These are phyloP conservation scores for Akanthomyces uredinophilus DNA, from an alignment of 2,329 filamentous ascomycete species.

Conservation along the genomic window DNA sequence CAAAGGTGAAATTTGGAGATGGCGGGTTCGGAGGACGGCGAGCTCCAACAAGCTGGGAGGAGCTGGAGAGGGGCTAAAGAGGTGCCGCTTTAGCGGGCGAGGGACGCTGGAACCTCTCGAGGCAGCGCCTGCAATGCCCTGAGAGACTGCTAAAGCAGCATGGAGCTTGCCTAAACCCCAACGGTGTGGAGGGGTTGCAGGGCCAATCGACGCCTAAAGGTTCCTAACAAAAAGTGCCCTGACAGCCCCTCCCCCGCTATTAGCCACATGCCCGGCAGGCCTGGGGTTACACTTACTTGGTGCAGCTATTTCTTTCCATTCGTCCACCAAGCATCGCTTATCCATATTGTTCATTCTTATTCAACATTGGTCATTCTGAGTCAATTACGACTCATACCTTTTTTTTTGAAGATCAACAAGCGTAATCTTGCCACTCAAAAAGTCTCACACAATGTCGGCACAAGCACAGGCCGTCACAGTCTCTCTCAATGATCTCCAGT, in stretches of 20 bases:
- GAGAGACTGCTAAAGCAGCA: background rate
- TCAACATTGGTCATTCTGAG: background rate
- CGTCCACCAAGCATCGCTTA: background rate
- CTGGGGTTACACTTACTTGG: background rate
- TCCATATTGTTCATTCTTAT: background rate
- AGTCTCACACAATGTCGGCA: slow-evolving; percentile 34
- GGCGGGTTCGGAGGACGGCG: slow-evolving; percentile 26
- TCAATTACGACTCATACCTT: background rate
- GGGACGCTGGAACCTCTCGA: too few relatives aligned
- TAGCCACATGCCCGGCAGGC: background rate
- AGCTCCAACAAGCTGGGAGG: slow-evolving; percentile 23
- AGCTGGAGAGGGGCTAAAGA: background rate
- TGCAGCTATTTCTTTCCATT: background rate
- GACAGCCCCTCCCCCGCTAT: slow-evolving; percentile 13
- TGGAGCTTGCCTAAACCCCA: background rate
- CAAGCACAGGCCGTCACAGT: slow-evolving; percentile 55
- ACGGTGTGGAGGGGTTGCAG: background rate
- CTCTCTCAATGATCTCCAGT: slow-evolving; percentile 55
- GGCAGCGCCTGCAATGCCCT: background rate
- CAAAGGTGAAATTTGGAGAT: background rate
- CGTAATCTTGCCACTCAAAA: background rate
- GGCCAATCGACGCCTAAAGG: background rate
- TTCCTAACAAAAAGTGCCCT: background rate
- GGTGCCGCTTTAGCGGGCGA: background rate
- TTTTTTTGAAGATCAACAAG: background rate